Evolutionary conservation across 2,329 filamentous ascomycete genomes (phyloP).

Genomic region (Aspergillus sp.): DNA sequence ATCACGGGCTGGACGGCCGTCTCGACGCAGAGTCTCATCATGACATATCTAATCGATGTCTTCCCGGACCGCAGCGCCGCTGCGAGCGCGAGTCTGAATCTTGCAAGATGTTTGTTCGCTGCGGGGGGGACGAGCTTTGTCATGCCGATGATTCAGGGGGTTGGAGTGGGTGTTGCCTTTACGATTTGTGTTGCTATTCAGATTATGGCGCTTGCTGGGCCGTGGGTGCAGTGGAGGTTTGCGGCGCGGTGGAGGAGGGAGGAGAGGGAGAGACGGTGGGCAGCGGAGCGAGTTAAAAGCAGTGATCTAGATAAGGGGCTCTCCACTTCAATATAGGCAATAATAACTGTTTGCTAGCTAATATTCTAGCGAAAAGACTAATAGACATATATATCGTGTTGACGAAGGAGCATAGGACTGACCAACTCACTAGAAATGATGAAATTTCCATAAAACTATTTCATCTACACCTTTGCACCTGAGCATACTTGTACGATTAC

Average conservation of each 20-base stretch:
- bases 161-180: conserved; percentile 54
- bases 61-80: conserved; percentile 56
- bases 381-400: no score
- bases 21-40: conserved; percentile 54
- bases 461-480: no score
- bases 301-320: no score
- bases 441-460: no score
- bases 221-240: conserved; percentile 51
- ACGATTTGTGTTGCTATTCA: conserved; percentile 53
- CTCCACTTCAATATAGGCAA: no score
- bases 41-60: conserved; percentile 60
- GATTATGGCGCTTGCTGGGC: conserved; percentile 50
- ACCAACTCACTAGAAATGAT: no score
- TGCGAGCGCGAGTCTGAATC: conserved; percentile 58
- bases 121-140: conserved; percentile 57
- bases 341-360: no score
- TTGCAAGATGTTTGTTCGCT: conserved; percentile 57
- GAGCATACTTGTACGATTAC: no score
- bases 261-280: neutral
- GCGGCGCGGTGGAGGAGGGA: conserved; percentile 42
- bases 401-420: no score
- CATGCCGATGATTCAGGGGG: conserved; percentile 54
- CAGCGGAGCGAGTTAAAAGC: neutral
- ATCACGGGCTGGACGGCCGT: conserved; percentile 58
- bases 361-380: no score